Conservation (phyloP, 2,329 filamentous ascomycete genomes). For the Calonectria naviculata region DNA sequence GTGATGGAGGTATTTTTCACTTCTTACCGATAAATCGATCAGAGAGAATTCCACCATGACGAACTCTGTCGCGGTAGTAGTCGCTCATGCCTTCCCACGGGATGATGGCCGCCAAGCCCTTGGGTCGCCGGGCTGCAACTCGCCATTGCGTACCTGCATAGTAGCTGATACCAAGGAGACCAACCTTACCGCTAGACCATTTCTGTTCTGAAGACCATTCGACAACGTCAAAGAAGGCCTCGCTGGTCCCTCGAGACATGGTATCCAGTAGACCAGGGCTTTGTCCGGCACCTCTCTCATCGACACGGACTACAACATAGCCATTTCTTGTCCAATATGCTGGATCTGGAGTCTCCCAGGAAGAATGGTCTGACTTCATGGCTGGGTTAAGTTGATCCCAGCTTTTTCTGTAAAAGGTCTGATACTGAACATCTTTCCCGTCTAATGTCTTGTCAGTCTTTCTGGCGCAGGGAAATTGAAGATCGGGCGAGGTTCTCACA, state of each 20-base stretch:
- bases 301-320: conserved; percentile 65
- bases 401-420: conserved; percentile 30
- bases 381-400: conserved; percentile 63
- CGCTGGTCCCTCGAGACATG: conserved; percentile 58
- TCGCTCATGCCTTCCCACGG: conserved; percentile 66
- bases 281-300: conserved; percentile 60
- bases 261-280: conserved; percentile 58
- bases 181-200: conserved; percentile 61
- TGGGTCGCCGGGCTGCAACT: conserved; percentile 57
- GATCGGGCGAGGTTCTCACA: background rate
- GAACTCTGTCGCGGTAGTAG: conserved; percentile 66
- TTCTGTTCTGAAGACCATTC: conserved; percentile 58
- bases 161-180: conserved; percentile 60
- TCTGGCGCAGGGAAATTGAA: background rate
- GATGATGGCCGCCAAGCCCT: conserved; percentile 58
- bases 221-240: conserved; percentile 60
- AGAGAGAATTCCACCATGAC: conserved; percentile 71
- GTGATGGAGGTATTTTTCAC: too few species aligned
- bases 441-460: background rate
- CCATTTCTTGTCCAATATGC: conserved; percentile 65
- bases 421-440: background rate
- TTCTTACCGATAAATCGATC: conserved; percentile 61
- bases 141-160: conserved; percentile 60
- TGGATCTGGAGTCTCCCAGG: conserved; percentile 70
- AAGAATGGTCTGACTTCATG: conserved; percentile 63